Evolutionary conservation across 2,329 filamentous ascomycete species (phyloP), one percentile per base, ranked within the genome.

Genomic region (Orbilia ellipsospora): DNA sequence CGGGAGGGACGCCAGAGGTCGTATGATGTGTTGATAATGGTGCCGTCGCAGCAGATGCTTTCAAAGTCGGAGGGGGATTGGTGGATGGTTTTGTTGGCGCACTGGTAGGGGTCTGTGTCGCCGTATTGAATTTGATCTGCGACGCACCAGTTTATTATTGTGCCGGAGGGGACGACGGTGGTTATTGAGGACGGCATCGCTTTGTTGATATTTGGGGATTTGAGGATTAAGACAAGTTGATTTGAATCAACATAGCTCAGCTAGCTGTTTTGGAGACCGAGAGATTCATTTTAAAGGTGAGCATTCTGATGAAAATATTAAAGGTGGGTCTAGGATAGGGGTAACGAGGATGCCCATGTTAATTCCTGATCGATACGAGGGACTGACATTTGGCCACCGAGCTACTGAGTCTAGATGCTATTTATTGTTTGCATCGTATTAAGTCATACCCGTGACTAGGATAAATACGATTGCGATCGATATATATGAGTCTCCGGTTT

Each of bases 71-170:
- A 28, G 13, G 42, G 4, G 16, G 48, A 50, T 50, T 61, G 57
- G 18, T 44, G 42, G 20, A 50, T 36, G 4, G 57, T 61, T 48
- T 28, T 36, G 57, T 61, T 61, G 57, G 57, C 57, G 42, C 57
- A 61, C 50, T 61, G 42, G 44, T 50, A 50, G 57, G 42, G 16
- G 3, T 50, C 44, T 15, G 13, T 28, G 42, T 15, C 42, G 18
- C 20, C 57, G 57, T 61, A 61, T 61, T 61, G 57, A 42, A 61
- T 36, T 36, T 61, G 57, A 7, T 48, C 16, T 48, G 57, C 57
- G 44, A 61, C 12, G 18, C 57, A 61, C 57, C 57, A 61, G 23
- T 61, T 28, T 15, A 31, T 31, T 1, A 61, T 61, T 4, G 23
- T 15, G 18, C 42, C 57, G 20, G 10, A n/a, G 4, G 57, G 57